Base-by-base conservation (phyloP, 2,329 filamentous ascomycete genomes). In the Aspergillus pseudoviridinutans region DNA sequence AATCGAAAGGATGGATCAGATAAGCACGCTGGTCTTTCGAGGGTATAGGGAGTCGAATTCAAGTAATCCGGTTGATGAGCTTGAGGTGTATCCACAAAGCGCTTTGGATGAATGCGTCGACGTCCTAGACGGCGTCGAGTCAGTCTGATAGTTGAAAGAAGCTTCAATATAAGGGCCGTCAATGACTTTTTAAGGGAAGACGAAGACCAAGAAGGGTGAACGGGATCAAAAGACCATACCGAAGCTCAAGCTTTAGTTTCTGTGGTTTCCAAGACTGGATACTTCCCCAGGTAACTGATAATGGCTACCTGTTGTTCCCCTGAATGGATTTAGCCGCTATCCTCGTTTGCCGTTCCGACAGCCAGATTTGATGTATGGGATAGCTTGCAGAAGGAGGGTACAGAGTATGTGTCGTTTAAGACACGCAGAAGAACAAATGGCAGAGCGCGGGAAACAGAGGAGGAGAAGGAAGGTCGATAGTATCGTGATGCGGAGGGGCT, bases 401-500 rank as follows among this genome's bases (percentile, higher is more conserved):
- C 22, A 24, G 44, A 17, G 14, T 25, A 24, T 24, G 6, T 47
- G 44, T 47, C 24, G 14, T 17, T 17, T 38, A 27, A 24, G 44
- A 14, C 22, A 8, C 10, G 44, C 20, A 29, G 35, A 17, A 35
- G 29, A 17, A n/a, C 28, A 41, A 22, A 28, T 8, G 29, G 20
- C 29, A 5, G 27, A 35, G 6, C 14, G 8, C 20, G 47, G 25
- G 28, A n/a, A 20, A 51, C 46, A 49, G 41, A 51, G 50, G 28
- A 32, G 41, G 27, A 35, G 32, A n/a, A 51, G 47, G 49, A 38
- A 56, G 53, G 42, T 58, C 44, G 49, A 20, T 17, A 12, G 28
- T 12, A 49, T 55, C 28, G 20, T 46, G 51, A 54, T 57, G 60
- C 59, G 62, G 60, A 64, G 61, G 59, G 58, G 52, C 42, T 61